These are phyloP conservation scores for Solanum arcanum DNA, from an alignment of 257 asterid genomes.

Conservation along the genomic window DNA sequence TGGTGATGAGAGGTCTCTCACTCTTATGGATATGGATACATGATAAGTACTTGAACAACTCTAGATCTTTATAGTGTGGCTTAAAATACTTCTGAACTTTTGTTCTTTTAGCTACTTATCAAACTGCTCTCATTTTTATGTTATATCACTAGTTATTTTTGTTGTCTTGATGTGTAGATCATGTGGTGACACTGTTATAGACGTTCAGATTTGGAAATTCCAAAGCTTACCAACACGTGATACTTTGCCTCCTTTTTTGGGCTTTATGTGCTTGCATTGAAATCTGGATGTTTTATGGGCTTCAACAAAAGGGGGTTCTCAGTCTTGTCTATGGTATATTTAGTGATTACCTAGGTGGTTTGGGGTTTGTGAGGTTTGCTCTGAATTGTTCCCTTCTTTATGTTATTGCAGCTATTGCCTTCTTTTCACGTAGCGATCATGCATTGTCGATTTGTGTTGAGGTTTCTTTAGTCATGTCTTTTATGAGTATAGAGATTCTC, in stretches of 20 bases:
- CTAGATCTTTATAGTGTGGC: not conserved
- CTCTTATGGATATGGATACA: not conserved
- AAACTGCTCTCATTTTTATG: not conserved
- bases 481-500: not conserved
- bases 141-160: not conserved
- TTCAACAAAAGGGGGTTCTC: not conserved
- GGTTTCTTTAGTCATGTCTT: not conserved
- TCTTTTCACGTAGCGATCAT: not conserved
- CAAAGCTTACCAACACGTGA: not conserved
- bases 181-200: not conserved
- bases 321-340: not conserved
- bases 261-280: not conserved
- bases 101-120: not conserved
- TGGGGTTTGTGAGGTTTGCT: not conserved
- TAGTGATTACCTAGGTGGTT: not conserved
- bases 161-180: not conserved
- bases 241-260: not conserved
- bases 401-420: not conserved
- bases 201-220: not conserved
- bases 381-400: not conserved
- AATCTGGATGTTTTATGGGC: no score
- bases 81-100: not conserved
- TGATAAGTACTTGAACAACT: not conserved
- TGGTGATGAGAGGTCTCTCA: not conserved
- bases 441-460: not conserved